Evolutionary conservation across 2,329 filamentous ascomycete species (phyloP), one percentile per base, ranked within the genome.

Genomic region (Ascochyta clinopodiicola): DNA sequence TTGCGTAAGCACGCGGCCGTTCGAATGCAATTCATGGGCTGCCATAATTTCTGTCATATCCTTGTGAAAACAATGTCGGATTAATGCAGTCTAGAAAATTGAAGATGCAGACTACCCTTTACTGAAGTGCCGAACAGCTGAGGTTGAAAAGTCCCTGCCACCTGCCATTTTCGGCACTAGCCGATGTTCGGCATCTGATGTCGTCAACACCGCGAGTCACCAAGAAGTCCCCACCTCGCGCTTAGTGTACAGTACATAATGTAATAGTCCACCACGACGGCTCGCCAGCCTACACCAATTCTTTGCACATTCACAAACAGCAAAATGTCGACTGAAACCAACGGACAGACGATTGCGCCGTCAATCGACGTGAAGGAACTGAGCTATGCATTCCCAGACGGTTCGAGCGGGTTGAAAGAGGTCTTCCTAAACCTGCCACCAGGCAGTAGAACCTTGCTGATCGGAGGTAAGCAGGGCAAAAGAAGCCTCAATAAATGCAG

Each of bases 351-450:
- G 8, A 44, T 72, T 19, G 70, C 75, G 48, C 86, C 89, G 9
- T 85, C 87, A 44, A 90, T 99, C 72, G 78, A 85, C 65, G 89
- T 95, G 66, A 86, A 82, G 35, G 80, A 87, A 75, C 87, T 99
- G 50, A 92, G 87, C 60, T 99, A 98, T 83, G 87, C 85, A 39
- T 99, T 98, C 78, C 90, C 89, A 15, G 91, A 96, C 81, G 88
- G 90, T 72, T 88, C 88, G 39, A 85, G 84, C n/a, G 95, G 94
- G 52, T 82, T 99, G 29, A 79, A 83, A 45, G 78, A 92, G 75
- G 84, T 99, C 67, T 82, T 79, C 24, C 84, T 99, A 50, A 81
- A 87, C 57, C 86, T 98, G 22, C 94, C 95, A 3, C 81, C 91
- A 0, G 87, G 89, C 53, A 95, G 91, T 56, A 89, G 95, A 59